Evolutionary conservation across 257 asterid genomes (phyloP).

Genomic region (Nemophila menziesii): DNA sequence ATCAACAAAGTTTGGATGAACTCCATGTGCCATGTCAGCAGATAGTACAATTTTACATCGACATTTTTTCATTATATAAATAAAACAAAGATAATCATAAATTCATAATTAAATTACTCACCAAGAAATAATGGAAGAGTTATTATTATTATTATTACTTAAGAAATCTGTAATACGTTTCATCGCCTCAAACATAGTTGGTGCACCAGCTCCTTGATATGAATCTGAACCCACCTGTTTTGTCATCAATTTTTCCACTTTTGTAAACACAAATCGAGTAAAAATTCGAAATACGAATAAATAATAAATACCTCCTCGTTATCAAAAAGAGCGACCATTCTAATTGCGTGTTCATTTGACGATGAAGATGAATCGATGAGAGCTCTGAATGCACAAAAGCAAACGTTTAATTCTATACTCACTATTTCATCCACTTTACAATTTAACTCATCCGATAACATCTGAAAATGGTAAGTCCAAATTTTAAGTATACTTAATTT

Average conservation of each 20-base stretch:
- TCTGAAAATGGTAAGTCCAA: slow-evolving; percentile 30
- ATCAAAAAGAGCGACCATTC: slow-evolving; percentile 93
- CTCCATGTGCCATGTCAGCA: slow-evolving; percentile 99
- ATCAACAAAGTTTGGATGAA: slow-evolving; percentile 79
- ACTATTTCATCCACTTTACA: slow-evolving; percentile 74
- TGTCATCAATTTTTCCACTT: neutral
- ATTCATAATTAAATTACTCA: too few species aligned
- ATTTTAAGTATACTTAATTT: too few species aligned
- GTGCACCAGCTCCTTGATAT: slow-evolving; percentile 99
- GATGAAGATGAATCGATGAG: slow-evolving; percentile 72
- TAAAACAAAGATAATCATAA: too few species aligned
- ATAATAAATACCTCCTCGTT: slow-evolving; percentile 67
- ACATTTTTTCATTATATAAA: too few species aligned
- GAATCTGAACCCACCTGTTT: slow-evolving; percentile 92
- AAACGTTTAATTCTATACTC: slow-evolving; percentile 77
- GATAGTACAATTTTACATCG: too few species aligned
- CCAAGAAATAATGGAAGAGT: too few species aligned
- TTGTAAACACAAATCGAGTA: slow-evolving; percentile 1
- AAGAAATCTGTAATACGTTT: slow-evolving; percentile 61
- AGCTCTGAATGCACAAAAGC: slow-evolving; percentile 95
- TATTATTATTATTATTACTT: too few species aligned
- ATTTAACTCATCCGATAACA: slow-evolving; percentile 78
- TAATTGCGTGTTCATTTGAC: slow-evolving; percentile 58
- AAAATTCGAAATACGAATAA: neutral
- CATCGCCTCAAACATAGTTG: slow-evolving; percentile 97